These are phyloP conservation scores for Coleophoma eucalyptorum DNA, from an alignment of 2,329 filamentous ascomycete species.

Conservation along the genomic window DNA sequence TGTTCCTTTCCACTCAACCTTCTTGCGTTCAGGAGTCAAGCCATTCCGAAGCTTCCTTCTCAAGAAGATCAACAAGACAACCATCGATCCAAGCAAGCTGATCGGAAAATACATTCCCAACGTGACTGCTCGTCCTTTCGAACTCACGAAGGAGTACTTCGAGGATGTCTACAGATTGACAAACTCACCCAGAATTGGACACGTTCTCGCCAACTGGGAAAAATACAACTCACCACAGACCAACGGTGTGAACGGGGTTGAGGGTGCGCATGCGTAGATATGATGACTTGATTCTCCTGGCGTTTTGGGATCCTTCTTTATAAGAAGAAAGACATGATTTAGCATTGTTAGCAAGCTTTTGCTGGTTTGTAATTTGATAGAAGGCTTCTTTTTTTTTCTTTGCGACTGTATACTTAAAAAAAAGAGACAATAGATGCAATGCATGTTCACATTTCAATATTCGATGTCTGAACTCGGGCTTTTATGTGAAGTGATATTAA, in stretches of 20 bases:
- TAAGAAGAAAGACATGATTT: not conserved
- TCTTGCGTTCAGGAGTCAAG: conserved; percentile 96
- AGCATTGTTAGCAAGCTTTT: not conserved
- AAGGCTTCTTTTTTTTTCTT: not conserved
- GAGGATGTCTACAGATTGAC: conserved; percentile 97
- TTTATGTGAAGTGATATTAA: too few species aligned
- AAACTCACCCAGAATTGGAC: conserved; percentile 46
- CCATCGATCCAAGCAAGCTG: conserved; percentile 93
- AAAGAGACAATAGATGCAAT: not conserved
- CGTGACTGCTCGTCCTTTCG: conserved; percentile 93
- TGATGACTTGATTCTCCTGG: not conserved
- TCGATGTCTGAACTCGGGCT: too few species aligned
- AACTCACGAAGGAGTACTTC: conserved; percentile 97
- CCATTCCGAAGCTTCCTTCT: conserved; percentile 97
- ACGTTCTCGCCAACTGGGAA: conserved; percentile 30
- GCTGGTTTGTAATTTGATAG: conserved; percentile 2
- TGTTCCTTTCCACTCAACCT: conserved; percentile 98
- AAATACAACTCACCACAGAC: conserved; percentile 27
- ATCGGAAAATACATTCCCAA: conserved; percentile 99
- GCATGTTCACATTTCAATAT: not conserved
- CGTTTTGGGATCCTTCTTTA: not conserved
- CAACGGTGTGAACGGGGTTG: conserved; percentile 21
- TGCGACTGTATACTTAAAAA: not conserved
- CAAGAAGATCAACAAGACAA: conserved; percentile 99
- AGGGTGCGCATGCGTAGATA: conserved; percentile 4